Conservation (phyloP, 2,329 filamentous ascomycete species). For the Penicillium brasilianum region DNA sequence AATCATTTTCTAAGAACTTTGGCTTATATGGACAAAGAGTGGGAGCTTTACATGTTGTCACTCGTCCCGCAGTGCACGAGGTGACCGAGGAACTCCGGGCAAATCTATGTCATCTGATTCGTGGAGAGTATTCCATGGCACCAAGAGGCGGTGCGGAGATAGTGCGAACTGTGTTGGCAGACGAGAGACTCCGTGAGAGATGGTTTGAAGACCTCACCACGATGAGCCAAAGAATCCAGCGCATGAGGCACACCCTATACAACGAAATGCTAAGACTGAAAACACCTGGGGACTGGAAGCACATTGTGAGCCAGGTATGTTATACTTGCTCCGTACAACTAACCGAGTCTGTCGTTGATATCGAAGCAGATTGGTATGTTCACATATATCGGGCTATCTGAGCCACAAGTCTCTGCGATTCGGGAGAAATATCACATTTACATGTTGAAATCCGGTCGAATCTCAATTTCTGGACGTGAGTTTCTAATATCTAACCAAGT, state of each 20-base stretch:
- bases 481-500: not conserved
- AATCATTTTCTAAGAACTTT: not conserved
- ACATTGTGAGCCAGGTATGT: not conserved
- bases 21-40: not conserved
- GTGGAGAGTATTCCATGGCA: not conserved
- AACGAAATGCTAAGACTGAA: not conserved
- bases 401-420: not conserved
- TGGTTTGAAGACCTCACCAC: constrained; percentile 1
- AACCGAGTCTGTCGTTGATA: not conserved
- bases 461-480: not conserved
- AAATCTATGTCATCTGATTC: not conserved
- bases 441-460: not conserved
- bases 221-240: not conserved
- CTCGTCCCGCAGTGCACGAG: not conserved
- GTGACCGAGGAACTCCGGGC: not conserved
- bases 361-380: not conserved
- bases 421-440: not conserved
- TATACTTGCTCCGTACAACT: not conserved
- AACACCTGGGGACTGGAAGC: not conserved
- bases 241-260: not conserved
- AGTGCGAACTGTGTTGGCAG: not conserved
- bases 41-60: constrained; percentile 1
- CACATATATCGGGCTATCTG: not conserved
- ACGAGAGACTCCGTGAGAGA: not conserved
- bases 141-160: not conserved